Conservation (phyloP, 192 early-diverging fungal genomes). For the Funneliformis geosporum region DNA sequence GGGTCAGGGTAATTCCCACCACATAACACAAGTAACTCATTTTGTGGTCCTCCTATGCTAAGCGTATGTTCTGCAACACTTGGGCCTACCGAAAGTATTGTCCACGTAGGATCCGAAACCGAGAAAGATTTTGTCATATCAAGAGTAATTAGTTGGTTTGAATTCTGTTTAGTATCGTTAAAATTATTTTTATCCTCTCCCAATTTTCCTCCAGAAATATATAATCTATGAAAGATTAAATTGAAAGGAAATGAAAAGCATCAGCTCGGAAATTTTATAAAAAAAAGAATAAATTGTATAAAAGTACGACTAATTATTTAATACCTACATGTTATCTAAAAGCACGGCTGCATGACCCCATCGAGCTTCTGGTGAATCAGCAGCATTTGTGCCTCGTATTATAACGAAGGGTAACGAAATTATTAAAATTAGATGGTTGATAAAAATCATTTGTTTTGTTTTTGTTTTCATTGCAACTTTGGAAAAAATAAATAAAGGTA, state of each 20-base stretch:
- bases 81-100: conserved; percentile 6
- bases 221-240: conserved; percentile 17
- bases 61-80: conserved; percentile 26
- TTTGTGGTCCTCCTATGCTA: conserved; percentile 26
- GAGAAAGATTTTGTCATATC: neutral
- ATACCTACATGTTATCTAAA: neutral
- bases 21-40: conserved; percentile 28
- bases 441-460: no score
- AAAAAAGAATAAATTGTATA: no score
- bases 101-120: neutral
- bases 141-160: conserved; percentile 1
- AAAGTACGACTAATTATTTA: no score
- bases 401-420: neutral
- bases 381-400: neutral
- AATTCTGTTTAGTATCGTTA: no score
- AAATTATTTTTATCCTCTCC: neutral
- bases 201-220: conserved; percentile 24
- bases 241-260: neutral
- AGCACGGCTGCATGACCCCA: neutral
- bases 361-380: neutral
- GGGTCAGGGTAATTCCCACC: conserved; percentile 28
- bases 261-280: neutral
- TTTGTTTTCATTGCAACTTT: no score
- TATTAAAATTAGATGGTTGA: neutral
- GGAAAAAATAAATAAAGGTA: no score